These are phyloP conservation scores for Lindgomyces ingoldianus DNA, from an alignment of 495 filamentous ascomycete genomes.

Conservation along the genomic window DNA sequence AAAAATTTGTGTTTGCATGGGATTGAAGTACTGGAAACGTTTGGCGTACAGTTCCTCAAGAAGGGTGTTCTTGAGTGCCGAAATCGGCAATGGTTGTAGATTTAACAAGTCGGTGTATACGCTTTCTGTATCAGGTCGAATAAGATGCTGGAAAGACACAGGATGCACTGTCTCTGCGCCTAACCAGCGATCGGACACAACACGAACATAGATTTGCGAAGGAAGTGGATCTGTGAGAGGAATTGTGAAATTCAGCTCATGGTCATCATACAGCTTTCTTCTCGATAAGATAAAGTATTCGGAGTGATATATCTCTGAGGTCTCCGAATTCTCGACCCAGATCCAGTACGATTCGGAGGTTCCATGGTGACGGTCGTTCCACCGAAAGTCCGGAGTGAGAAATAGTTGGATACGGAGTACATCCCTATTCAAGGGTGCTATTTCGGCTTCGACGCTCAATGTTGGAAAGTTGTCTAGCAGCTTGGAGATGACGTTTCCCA, in stretches of 20 bases:
- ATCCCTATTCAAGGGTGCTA: constrained; percentile 92
- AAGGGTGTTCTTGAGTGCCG: constrained; percentile 81
- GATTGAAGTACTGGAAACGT: constrained; percentile 95
- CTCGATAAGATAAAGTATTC: constrained; percentile 92
- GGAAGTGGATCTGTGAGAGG: constrained; percentile 90
- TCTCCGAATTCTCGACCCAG: constrained; percentile 98
- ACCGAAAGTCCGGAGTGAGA: constrained; percentile 85
- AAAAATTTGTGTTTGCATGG: constrained; percentile 98
- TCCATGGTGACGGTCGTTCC: constrained; percentile 96
- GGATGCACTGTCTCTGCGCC: constrained; percentile 95
- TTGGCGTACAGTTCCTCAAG: constrained; percentile 85
- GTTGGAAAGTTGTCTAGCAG: constrained; percentile 91
- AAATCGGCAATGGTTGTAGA: constrained; percentile 85
- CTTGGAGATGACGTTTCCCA: constrained; percentile 77
- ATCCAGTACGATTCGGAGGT: constrained; percentile 95
- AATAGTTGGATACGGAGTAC: constrained; percentile 84
- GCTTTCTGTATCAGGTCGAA: constrained; percentile 94
- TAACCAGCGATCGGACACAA: constrained; percentile 93
- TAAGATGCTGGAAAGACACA: constrained; percentile 96
- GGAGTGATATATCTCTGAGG: constrained; percentile 95
- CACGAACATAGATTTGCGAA: constrained; percentile 91
- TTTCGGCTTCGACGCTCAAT: constrained; percentile 84
- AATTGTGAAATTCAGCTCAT: constrained; percentile 97
- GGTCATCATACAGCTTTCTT: constrained; percentile 86
- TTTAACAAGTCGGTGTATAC: constrained; percentile 93